These are phyloP conservation scores for Catenaria anguillulae DNA, from an alignment of 371 early-diverging fungal genomes.

Conservation along the genomic window DNA sequence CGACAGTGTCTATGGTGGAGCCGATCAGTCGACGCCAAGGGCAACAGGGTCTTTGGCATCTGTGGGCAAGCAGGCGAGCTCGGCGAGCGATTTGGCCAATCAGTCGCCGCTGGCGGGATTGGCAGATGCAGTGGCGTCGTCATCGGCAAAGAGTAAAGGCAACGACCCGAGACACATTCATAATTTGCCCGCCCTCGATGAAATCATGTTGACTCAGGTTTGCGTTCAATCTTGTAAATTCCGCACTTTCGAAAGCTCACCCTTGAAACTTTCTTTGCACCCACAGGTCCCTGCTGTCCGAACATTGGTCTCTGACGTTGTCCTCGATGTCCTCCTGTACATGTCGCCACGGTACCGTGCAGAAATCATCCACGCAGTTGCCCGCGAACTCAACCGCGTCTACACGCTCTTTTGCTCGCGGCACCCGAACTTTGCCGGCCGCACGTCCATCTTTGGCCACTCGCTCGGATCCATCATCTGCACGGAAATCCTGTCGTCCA, in stretches of 20 bases:
- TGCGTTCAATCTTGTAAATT: too few relatives aligned
- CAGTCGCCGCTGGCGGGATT: too few relatives aligned
- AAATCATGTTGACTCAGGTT: constrained; percentile 52
- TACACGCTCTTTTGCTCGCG: constrained; percentile 45
- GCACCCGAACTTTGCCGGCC: constrained; percentile 64
- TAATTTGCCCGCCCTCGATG: constrained; percentile 41
- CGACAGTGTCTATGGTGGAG: too few relatives aligned
- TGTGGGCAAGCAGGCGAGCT: not conserved
- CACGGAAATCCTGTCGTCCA: constrained; percentile 58
- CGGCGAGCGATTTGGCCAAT: too few relatives aligned
- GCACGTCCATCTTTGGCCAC: constrained; percentile 61
- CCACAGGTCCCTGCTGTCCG: constrained; percentile 69
- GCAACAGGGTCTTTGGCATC: too few relatives aligned
- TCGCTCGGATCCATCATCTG: constrained; percentile 61
- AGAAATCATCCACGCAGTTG: constrained; percentile 56
- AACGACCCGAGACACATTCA: constrained; percentile 11
- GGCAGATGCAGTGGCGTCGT: too few relatives aligned
- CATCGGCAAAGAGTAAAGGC: constrained; percentile 6
- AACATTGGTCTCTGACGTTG: constrained; percentile 59
- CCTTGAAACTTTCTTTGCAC: too few relatives aligned
- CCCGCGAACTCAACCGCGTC: constrained; percentile 54
- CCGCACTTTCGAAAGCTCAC: too few relatives aligned
- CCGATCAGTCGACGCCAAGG: too few relatives aligned
- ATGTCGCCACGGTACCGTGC: constrained; percentile 66
- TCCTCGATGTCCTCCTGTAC: constrained; percentile 65